Base-by-base conservation (phyloP, 139 green algal species). In the Volvox africanus region DNA sequence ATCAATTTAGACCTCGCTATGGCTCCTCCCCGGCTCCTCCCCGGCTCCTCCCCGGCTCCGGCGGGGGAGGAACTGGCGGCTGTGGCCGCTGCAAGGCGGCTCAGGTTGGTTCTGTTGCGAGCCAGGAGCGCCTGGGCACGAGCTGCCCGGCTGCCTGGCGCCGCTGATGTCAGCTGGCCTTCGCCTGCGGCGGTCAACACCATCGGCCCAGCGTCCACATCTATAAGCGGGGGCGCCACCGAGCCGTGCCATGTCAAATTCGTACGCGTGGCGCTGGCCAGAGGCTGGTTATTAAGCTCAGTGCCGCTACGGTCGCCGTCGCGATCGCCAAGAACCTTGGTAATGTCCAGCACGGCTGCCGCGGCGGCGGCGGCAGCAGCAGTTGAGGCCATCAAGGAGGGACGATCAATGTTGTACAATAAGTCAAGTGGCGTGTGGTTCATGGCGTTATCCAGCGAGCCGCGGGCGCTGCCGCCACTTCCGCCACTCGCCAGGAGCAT, bases 81-180 rank as follows among this genome's bases (percentile, higher is more conserved):
- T 28, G 76, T 35, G 16, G 36, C 21, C 12, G 78, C 37, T 44
- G 36, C 78, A 22, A 84, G 37, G 11, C 78, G 78, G 36, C 78
- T 84, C 35, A 86, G 80, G 26, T 86, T 86, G 55, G 17, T 86
- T 1, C 17, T n/a, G 21, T 87, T 87, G 1, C 81, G 61, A 9
- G 81, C 81, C 67, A 87, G 81, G 30, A 87, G 61, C 81, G 81
- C 81, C n/a, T 76, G 61, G 5, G 81, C 81, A 5, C 81, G 81
- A 30, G 81, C 81, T 21, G 81, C 30, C 14, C 81, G 81, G 32
- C 81, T 76, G 61, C 81, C 30, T n/a, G 61, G 17, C 61, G n/a
- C 21, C 61, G 61, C 35, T 61, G 28, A 32, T 32, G 81, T 33
- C 32, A 61, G 11, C 32, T 32, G n/a, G 16, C 61, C 61, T 32